Percentiles rank a stretch among this genome's conserved stretches.
These are phyloP conservation scores for Yamadazyma laniorum DNA, from an alignment of 805 yeast species.

Conservation along the genomic window DNA sequence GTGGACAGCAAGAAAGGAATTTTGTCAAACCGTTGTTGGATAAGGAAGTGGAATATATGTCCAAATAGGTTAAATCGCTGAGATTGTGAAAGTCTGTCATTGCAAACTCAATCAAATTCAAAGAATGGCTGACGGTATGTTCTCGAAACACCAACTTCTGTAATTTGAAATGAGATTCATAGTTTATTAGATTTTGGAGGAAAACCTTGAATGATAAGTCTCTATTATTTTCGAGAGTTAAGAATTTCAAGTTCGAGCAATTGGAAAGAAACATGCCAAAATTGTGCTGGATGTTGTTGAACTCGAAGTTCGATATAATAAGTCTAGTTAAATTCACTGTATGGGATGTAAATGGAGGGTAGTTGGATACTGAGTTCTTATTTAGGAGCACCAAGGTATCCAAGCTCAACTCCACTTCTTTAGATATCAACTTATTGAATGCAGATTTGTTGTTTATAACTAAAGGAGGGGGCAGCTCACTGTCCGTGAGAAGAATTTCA, in stretches of 20 bases:
- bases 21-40: conserved; percentile 40
- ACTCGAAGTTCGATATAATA: conserved; percentile 32
- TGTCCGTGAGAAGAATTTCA: conserved; percentile 6
- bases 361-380: conserved; percentile 25
- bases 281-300: conserved; percentile 22
- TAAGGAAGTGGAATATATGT: conserved; percentile 40
- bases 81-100: conserved; percentile 24
- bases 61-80: conserved; percentile 24
- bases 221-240: conserved; percentile 35
- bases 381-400: conserved; percentile 25
- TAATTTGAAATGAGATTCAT: conserved; percentile 26
- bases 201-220: conserved; percentile 26
- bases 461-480: not conserved
- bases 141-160: conserved; percentile 32
- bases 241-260: conserved; percentile 16
- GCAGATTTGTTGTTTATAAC: conserved; percentile 7
- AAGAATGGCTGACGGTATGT: conserved; percentile 17
- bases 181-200: conserved; percentile 27
- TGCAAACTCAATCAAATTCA: conserved; percentile 27
- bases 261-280: conserved; percentile 28
- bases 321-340: conserved; percentile 26
- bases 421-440: conserved; percentile 6
- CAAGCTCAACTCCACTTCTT: conserved; percentile 6
- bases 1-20: conserved; percentile 31
- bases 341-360: conserved; percentile 22